Evolutionary conservation across 192 early-diverging fungal species (phyloP).

Genomic region (Coemansia erecta): DNA sequence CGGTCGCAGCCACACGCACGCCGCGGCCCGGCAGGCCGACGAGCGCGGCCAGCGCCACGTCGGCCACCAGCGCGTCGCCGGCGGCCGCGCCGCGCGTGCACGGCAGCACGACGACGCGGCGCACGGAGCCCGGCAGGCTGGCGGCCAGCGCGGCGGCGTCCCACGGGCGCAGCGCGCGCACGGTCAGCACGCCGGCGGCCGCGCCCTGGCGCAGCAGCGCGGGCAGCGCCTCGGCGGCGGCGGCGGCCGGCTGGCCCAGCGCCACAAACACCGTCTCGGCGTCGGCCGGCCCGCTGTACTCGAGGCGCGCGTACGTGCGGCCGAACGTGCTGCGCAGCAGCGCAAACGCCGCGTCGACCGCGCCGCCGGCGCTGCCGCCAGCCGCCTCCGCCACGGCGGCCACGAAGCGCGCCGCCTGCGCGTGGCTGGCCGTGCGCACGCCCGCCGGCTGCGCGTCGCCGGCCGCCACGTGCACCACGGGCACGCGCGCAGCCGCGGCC

Average conservation of each 20-base stretch:
- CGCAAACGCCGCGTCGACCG: conserved; percentile 33
- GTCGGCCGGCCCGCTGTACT: conserved; percentile 71
- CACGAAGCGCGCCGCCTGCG: conserved; percentile 51
- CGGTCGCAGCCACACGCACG: conserved; percentile 7
- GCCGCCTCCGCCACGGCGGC: conserved; percentile 9
- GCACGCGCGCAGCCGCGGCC: conserved; percentile 57
- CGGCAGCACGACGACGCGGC: conserved; percentile 74
- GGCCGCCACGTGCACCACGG: conserved; percentile 81
- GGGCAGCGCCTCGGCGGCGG: conserved; percentile 57
- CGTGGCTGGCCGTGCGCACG: conserved; percentile 57
- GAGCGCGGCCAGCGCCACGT: conserved; percentile 68
- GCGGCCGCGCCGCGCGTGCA: conserved; percentile 44
- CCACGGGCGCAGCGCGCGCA: conserved; percentile 87
- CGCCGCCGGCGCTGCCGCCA: conserved; percentile 6
- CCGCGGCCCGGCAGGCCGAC: conserved; percentile 51
- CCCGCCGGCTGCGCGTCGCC: conserved; percentile 58
- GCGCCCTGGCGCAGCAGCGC: conserved; percentile 32
- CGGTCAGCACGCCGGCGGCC: conserved; percentile 69
- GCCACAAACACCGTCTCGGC: conserved; percentile 80
- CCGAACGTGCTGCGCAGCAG: conserved; percentile 53
- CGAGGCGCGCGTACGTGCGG: conserved; percentile 70
- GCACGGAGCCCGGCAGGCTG: conserved; percentile 64
- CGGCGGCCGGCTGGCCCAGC: conserved; percentile 60
- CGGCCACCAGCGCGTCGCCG: conserved; percentile 69
- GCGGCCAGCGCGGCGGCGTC: conserved; percentile 66